Conservation (phyloP, 306 rosid genomes). For the Pachyrhizus erosus region DNA sequence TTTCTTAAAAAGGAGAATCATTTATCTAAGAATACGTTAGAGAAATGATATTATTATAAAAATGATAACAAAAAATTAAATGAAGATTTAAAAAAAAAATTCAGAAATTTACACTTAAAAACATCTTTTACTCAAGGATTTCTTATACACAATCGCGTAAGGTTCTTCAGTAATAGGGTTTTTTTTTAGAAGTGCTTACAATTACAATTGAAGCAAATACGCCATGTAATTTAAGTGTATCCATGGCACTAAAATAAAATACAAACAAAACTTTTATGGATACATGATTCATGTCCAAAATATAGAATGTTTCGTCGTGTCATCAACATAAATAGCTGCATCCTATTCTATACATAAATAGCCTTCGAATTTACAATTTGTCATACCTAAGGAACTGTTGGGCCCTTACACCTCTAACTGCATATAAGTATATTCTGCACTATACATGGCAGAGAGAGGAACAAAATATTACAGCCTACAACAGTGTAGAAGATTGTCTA, state of each 20-base stretch:
- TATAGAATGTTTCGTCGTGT: not conserved
- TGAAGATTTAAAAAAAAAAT: not conserved
- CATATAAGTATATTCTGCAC: conserved; percentile 50
- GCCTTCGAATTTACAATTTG: conserved; percentile 51
- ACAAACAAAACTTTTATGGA: conserved; percentile 42
- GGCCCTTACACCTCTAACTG: conserved; percentile 48
- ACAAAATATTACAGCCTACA: conserved; percentile 47
- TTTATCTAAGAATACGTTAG: not conserved
- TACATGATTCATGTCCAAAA: conserved; percentile 35
- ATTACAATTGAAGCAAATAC: not conserved
- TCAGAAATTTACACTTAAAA: not conserved
- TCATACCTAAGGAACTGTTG: conserved; percentile 37
- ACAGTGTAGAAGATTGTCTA: conserved; percentile 38
- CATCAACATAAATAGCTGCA: conserved; percentile 35
- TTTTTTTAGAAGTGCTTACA: not conserved
- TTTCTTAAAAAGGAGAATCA: not conserved
- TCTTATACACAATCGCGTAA: not conserved
- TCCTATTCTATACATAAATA: conserved; percentile 46
- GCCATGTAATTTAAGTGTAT: conserved; percentile 4
- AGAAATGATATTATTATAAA: not conserved
- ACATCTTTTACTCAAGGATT: not conserved
- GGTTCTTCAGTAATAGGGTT: not conserved
- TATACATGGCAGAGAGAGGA: conserved; percentile 51
- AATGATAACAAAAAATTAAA: not conserved
- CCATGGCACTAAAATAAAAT: conserved; percentile 30